Base-by-base conservation (phyloP, 495 filamentous ascomycete genomes). In the Trichoderma virens region DNA sequence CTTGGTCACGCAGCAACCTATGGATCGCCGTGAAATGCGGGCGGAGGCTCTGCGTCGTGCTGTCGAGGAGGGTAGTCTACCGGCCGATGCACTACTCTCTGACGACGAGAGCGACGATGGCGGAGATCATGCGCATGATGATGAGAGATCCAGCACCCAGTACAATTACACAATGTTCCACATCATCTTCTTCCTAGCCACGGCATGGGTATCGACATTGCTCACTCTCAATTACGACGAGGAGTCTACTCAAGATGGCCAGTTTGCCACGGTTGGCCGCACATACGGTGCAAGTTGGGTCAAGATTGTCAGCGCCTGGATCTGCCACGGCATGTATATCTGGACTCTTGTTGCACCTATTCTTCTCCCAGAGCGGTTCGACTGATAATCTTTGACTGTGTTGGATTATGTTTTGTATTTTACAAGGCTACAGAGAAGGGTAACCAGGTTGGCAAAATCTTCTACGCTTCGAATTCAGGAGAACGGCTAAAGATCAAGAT, bases 241-340 rank as follows among this genome's bases (percentile, higher is more conserved):
- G n/a, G n/a, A n/a, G 4, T 61, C 69, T n/a, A 77, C 81, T 63
- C 72, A 75, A 30, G 72, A 74, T 31, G 84, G 88, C 47, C 86
- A 92, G 69, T 97, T 98, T 74, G 89, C 90, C 5, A 89, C 94
- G 0, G 93, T 98, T 20, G 94, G 94, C 32, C 80, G 94, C 60
- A 97, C 93, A 23, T 94, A 97, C 79, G 96, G 93, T 87, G 94
- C 94, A 25, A 96, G 91, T 76, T 98, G 94, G 94, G 92, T 97
- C 68, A 98, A 98, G 86, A 98, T 98, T 74, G 86, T 97, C 60
- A 96, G 92, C 77, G 87, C 93, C 20, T 98, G 94, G 94, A 88
- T 94, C 59, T 98, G 95, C 76, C 98, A 98, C 76, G 87, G 79
- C 43, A 90, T 98, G 74, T 98, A 97, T 69, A 80, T 85, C 45